Percentiles rank a stretch among this genome's conserved stretches.
Evolutionary conservation across 73 alveolate genomes (phyloP).

Genomic region (Loxodes magnus): DNA sequence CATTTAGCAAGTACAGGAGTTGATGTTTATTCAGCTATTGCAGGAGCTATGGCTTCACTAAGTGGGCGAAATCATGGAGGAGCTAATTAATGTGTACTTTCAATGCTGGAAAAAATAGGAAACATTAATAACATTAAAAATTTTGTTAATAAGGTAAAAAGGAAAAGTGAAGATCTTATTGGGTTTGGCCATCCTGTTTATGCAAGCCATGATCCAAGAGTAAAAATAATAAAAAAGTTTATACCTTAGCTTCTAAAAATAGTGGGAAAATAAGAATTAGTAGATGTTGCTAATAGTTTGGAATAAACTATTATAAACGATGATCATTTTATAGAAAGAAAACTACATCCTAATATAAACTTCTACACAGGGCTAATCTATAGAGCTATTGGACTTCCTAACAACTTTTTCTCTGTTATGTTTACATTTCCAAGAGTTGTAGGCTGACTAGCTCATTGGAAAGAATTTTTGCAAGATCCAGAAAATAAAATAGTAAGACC

Average conservation of each 20-base stretch:
- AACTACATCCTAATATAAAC: slow-evolving; percentile 77
- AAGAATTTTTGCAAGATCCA: slow-evolving; percentile 68
- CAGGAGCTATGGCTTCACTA: slow-evolving; percentile 78
- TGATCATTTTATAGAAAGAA: slow-evolving; percentile 54
- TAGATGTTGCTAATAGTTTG: not conserved
- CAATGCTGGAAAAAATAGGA: slow-evolving; percentile 67
- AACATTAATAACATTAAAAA: slow-evolving; percentile 22
- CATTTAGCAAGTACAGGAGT: slow-evolving; percentile 70
- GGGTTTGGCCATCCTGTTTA: slow-evolving; percentile 88
- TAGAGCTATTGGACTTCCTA: slow-evolving; percentile 58
- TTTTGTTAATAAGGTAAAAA: slow-evolving; percentile 54
- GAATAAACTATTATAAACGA: slow-evolving; percentile 15
- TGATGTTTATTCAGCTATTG: slow-evolving; percentile 67
- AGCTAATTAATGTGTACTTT: slow-evolving; percentile 72
- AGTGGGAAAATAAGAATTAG: not conserved
- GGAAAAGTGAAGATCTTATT: slow-evolving; percentile 46
- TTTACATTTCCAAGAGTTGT: slow-evolving; percentile 70
- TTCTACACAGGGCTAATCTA: slow-evolving; percentile 71
- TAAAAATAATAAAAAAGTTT: slow-evolving; percentile 12
- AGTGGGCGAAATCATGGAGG: slow-evolving; percentile 94
- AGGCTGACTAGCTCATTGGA: slow-evolving; percentile 82
- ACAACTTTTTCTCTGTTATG: slow-evolving; percentile 74
- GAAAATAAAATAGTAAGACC: slow-evolving; percentile 70
- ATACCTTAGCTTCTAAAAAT: not conserved
- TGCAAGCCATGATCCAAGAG: slow-evolving; percentile 43